Conservation (phyloP, 2,329 filamentous ascomycete genomes). For the Colletotrichum sp. region DNA sequence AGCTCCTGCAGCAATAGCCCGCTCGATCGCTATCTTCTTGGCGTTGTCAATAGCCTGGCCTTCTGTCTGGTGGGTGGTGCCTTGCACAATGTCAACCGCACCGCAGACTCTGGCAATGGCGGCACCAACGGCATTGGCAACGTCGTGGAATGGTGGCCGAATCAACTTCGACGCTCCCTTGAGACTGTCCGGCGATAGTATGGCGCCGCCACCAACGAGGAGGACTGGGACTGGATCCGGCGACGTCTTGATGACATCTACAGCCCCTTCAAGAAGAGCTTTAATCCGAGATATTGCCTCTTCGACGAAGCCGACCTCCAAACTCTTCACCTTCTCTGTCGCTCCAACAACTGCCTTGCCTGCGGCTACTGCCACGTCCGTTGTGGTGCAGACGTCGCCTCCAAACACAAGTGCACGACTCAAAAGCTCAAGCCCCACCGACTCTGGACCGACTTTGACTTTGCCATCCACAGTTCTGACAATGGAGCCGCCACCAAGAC, state of each 20-base stretch:
- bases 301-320: conserved; percentile 30
- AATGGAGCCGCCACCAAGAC: conserved; percentile 45
- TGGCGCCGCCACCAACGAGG: conserved; percentile 67
- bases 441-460: conserved; percentile 53
- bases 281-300: conserved; percentile 21
- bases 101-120: conserved; percentile 66
- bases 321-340: conserved; percentile 23
- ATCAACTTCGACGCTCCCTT: conserved; percentile 60
- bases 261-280: conserved; percentile 25
- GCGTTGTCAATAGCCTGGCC: conserved; percentile 25
- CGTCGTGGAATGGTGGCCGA: conserved; percentile 60
- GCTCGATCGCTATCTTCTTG: conserved; percentile 23
- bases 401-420: conserved; percentile 52
- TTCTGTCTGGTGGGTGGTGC: conserved; percentile 23
- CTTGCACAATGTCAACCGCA: conserved; percentile 44
- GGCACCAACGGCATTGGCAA: conserved; percentile 70
- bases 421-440: conserved; percentile 52
- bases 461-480: conserved; percentile 34
- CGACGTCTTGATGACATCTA: conserved; percentile 31
- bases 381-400: conserved; percentile 51
- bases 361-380: conserved; percentile 49
- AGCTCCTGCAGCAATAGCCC: conserved; percentile 21
- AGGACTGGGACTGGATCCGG: conserved; percentile 36
- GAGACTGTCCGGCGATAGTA: conserved; percentile 61
- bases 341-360: conserved; percentile 54